These are phyloP conservation scores for Gremmenia infestans DNA, from an alignment of 2,329 filamentous ascomycete species.

Conservation along the genomic window DNA sequence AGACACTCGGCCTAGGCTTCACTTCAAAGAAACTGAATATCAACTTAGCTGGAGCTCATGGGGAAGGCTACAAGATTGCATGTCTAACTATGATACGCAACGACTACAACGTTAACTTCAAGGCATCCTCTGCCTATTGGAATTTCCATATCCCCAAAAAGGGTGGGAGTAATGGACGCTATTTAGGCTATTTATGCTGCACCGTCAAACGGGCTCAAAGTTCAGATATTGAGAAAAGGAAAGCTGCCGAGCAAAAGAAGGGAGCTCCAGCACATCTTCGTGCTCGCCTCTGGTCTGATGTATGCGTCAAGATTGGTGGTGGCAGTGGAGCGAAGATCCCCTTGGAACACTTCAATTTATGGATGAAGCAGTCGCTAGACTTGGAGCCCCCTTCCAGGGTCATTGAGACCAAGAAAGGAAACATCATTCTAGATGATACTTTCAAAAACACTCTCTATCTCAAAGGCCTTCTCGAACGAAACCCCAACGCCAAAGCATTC, in stretches of 20 bases:
- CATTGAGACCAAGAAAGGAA: too few species aligned
- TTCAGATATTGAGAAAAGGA: not conserved
- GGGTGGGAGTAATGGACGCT: too few species aligned
- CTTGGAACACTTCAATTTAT: too few species aligned
- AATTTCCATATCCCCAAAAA: constrained; percentile 13
- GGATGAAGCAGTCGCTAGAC: too few species aligned
- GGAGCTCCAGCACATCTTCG: too few species aligned
- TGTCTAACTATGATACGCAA: constrained; percentile 25
- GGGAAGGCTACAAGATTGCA: constrained; percentile 29
- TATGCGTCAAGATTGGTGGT: too few species aligned
- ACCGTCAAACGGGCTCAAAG: not conserved
- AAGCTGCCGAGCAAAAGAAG: not conserved
- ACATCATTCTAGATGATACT: too few species aligned
- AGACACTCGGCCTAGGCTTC: constrained; percentile 10
- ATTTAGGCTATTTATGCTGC: constrained; percentile 15
- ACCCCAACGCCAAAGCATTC: not conserved
- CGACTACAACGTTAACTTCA: constrained; percentile 17
- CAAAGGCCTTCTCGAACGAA: not conserved
- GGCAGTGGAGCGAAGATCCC: too few species aligned
- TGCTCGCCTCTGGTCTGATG: too few species aligned
- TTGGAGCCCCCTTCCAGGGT: too few species aligned
- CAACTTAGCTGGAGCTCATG: constrained; percentile 23
- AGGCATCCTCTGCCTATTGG: constrained; percentile 20
- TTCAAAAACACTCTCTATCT: not conserved
- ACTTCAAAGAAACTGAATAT: constrained; percentile 14